Conservation (phyloP, 2,329 filamentous ascomycete genomes). For the Exophiala viscosa region DNA sequence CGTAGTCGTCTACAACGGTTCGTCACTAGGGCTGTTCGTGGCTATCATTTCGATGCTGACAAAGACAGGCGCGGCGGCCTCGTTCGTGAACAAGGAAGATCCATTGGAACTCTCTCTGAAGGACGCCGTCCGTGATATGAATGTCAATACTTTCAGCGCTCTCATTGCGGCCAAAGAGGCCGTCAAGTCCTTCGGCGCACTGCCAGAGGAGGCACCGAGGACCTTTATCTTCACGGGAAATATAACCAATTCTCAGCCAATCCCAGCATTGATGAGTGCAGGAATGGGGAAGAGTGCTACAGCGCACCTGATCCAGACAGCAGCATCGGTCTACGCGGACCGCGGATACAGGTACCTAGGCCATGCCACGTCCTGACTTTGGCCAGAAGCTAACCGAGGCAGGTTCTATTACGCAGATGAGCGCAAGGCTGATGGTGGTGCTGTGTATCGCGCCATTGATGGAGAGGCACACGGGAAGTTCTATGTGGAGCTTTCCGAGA, state of each 20-base stretch:
- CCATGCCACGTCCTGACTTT: neutral
- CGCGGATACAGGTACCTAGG: constrained; percentile 34
- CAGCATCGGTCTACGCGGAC: constrained; percentile 33
- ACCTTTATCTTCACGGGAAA: constrained; percentile 49
- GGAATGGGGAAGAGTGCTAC: constrained; percentile 44
- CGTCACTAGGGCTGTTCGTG: constrained; percentile 1
- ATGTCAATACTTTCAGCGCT: constrained; percentile 38
- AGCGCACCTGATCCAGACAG: constrained; percentile 31
- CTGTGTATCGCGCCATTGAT: constrained; percentile 32
- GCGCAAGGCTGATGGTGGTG: constrained; percentile 42
- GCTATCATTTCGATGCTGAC: constrained; percentile 5
- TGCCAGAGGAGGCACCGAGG: constrained; percentile 28
- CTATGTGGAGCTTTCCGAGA: constrained; percentile 14
- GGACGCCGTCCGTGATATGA: constrained; percentile 29
- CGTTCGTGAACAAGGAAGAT: constrained; percentile 25
- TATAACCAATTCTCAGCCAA: constrained; percentile 34
- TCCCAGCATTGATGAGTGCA: constrained; percentile 30
- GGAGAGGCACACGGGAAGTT: constrained; percentile 32
- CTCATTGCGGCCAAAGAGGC: constrained; percentile 42
- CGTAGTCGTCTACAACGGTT: constrained; percentile 33
- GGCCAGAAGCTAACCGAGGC: neutral
- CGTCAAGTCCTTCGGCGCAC: constrained; percentile 31
- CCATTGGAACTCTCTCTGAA: constrained; percentile 32
- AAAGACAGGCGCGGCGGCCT: neutral
- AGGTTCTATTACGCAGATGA: constrained; percentile 55